Percentiles rank a stretch among this genome's conserved stretches.
These are phyloP conservation scores for Bruguiera hainesii DNA, from an alignment of 441 rosid genomes.

Conservation along the genomic window DNA sequence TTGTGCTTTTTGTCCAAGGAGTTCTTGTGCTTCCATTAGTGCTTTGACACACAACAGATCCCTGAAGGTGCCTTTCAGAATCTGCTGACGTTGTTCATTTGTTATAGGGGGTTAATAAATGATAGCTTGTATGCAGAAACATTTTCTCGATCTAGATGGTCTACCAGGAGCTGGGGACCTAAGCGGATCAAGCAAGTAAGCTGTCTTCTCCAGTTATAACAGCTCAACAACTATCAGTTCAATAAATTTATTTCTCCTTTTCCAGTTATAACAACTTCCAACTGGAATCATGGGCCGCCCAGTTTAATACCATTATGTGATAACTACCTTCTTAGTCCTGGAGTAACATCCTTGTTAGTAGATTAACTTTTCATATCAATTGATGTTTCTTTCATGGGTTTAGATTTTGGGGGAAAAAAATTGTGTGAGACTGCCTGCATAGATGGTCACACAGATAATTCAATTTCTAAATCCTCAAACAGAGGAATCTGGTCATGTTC, in stretches of 20 bases:
- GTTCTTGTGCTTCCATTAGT: not conserved
- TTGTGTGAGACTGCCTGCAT: too few species aligned
- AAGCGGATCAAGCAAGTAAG: slow-evolving; percentile 81
- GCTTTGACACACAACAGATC: not conserved
- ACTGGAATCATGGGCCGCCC: too few species aligned
- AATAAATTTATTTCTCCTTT: too few species aligned
- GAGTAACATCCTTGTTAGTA: not conserved
- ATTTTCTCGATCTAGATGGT: slow-evolving; percentile 76
- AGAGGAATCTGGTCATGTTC: not conserved
- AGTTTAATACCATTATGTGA: too few species aligned
- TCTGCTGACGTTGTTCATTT: slow-evolving; percentile 21
- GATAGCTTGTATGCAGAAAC: slow-evolving; percentile 79
- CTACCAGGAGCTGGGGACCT: slow-evolving; percentile 87
- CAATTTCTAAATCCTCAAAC: not conserved
- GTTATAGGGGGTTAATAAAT: slow-evolving; percentile 66
- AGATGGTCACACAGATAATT: not conserved
- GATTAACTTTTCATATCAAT: not conserved
- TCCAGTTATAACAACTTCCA: not conserved
- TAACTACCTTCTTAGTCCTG: too few species aligned
- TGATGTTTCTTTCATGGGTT: slow-evolving; percentile 7
- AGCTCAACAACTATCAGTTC: not conserved
- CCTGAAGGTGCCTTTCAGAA: not conserved
- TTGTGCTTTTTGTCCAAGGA: not conserved
- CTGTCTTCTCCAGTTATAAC: not conserved
- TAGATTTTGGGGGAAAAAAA: not conserved